Conservation (phyloP, 257 asterid species). For the Euphrasia confusa region DNA sequence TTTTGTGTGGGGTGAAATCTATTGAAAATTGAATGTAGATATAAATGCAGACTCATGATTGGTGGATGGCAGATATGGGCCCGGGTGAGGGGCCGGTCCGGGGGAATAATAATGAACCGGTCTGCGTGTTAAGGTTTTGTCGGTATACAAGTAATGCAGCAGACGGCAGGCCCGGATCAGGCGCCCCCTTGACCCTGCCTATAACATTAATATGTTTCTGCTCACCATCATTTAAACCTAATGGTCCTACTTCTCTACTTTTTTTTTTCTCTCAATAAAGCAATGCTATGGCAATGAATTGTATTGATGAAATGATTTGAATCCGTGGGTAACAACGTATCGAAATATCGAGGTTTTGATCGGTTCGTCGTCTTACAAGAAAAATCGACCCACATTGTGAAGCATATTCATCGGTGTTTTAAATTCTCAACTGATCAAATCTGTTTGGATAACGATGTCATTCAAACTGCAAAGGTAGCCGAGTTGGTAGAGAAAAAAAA, state of each 20-base stretch:
- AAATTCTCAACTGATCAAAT: no score
- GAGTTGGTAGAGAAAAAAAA: no score
- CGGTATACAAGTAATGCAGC: constrained; percentile 27
- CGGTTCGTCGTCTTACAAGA: no score
- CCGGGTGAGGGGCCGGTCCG: constrained; percentile 16
- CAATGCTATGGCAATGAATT: no score
- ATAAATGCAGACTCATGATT: constrained; percentile 25
- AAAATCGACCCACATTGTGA: no score
- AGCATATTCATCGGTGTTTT: no score
- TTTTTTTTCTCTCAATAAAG: neutral
- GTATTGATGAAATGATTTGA: no score
- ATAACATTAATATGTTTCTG: constrained; percentile 18
- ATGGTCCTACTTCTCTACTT: constrained; percentile 19
- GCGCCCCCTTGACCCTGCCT: constrained; percentile 32
- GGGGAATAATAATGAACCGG: constrained; percentile 16
- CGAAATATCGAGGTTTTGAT: no score
- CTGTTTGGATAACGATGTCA: no score
- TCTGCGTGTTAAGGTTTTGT: constrained; percentile 20
- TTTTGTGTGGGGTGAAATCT: no score
- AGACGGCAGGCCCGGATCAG: constrained; percentile 35
- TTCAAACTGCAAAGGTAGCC: no score
- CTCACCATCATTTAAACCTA: constrained; percentile 22
- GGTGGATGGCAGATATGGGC: constrained; percentile 25
- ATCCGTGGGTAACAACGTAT: no score
- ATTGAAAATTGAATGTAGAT: neutral